Evolutionary conservation across 1,284 basidiomycete genomes (phyloP).

Genomic region (Sporisorium graminicola): DNA sequence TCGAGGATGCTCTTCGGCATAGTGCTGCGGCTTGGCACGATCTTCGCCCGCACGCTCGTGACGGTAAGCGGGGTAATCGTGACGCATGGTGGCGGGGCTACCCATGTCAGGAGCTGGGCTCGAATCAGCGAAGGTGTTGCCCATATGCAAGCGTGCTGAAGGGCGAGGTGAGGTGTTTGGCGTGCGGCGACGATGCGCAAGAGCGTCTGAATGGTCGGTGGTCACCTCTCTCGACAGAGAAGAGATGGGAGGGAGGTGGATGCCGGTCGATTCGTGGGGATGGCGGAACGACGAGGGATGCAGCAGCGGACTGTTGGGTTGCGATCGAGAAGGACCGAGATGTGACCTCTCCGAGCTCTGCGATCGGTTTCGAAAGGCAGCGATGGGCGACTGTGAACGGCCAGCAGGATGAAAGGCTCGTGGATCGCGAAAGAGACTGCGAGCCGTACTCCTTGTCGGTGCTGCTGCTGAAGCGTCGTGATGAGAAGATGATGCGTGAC

Average conservation of each 20-base stretch:
- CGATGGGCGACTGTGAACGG: constrained; percentile 46
- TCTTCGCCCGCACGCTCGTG: constrained; percentile 40
- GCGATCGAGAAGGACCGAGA: constrained; percentile 44
- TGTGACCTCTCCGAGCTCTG: constrained; percentile 45
- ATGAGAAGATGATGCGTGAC: constrained; percentile 28
- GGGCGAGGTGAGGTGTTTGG: constrained; percentile 43
- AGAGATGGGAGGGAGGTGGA: constrained; percentile 50
- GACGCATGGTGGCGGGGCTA: constrained; percentile 43
- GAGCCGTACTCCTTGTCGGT: constrained; percentile 38
- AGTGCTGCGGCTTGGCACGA: constrained; percentile 29
- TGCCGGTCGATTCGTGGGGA: constrained; percentile 25
- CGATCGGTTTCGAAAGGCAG: constrained; percentile 43
- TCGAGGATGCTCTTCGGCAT: constrained; percentile 37
- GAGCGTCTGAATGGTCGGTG: constrained; percentile 31
- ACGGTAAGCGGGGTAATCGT: constrained; percentile 31
- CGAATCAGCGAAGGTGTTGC: constrained; percentile 45
- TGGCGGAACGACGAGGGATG: constrained; percentile 42
- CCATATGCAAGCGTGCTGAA: constrained; percentile 39
- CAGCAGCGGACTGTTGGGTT: constrained; percentile 43
- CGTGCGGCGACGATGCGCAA: constrained; percentile 37
- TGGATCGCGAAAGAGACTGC: constrained; percentile 50
- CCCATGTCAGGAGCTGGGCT: constrained; percentile 44
- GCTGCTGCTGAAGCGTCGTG: constrained; percentile 22
- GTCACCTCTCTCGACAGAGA: constrained; percentile 41
- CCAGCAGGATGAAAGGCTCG: constrained; percentile 42